Conservation (phyloP, 192 early-diverging fungal genomes). For the Rhizoclosmatium sp. region DNA sequence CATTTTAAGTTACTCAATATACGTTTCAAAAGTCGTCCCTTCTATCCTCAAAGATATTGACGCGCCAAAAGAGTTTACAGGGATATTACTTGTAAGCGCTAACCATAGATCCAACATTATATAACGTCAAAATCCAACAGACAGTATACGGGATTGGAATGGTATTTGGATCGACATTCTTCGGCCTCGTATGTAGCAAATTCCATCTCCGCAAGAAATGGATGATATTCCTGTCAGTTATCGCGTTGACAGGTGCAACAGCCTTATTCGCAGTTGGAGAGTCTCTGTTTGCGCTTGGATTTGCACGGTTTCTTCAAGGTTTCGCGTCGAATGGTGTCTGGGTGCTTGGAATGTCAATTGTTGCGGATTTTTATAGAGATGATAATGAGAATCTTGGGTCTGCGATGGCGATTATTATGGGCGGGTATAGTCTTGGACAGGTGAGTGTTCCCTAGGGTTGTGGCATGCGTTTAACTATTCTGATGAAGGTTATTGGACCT, state of each 20-base stretch:
- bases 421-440: conserved; percentile 1
- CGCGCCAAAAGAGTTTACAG: too few species aligned
- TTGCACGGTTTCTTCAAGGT: conserved; percentile 10
- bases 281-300: background rate
- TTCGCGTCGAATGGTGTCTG: conserved; percentile 8
- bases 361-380: background rate
- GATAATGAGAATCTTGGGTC: conserved; percentile 1
- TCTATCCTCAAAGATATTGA: too few species aligned
- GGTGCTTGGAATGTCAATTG: conserved; percentile 17
- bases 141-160: background rate
- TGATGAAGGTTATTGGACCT: background rate
- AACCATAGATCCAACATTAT: too few species aligned
- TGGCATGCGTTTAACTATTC: too few species aligned
- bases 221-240: background rate
- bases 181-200: background rate
- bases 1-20: too few species aligned
- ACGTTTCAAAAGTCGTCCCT: too few species aligned
- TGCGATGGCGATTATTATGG: conserved; percentile 17
- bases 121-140: background rate
- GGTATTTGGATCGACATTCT: background rate
- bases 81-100: too few species aligned
- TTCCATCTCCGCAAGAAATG: background rate
- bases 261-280: background rate
- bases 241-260: background rate
- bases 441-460: background rate